These are phyloP conservation scores for Waitea zeae DNA, from an alignment of 1,284 basidiomycete genomes.

Conservation along the genomic window DNA sequence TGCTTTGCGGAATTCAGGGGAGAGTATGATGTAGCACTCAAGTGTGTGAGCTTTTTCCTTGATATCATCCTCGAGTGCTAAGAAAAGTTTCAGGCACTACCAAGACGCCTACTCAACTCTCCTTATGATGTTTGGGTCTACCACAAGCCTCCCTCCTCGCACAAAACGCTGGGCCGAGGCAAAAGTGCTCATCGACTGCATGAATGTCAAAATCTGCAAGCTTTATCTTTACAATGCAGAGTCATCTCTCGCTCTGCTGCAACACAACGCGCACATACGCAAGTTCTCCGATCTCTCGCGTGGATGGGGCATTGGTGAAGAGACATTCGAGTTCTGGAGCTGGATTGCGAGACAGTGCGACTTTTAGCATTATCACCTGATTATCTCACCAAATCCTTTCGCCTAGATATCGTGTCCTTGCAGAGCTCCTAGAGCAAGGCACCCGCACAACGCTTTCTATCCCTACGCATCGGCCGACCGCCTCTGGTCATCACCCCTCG, in stretches of 20 bases:
- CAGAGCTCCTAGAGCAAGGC: slow-evolving; percentile 76
- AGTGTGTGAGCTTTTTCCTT: slow-evolving; percentile 25
- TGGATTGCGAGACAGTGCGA: slow-evolving; percentile 87
- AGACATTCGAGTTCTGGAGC: slow-evolving; percentile 94
- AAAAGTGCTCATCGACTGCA: slow-evolving; percentile 87
- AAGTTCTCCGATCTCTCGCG: slow-evolving; percentile 79
- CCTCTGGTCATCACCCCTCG: slow-evolving; percentile 7
- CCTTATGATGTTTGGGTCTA: slow-evolving; percentile 75
- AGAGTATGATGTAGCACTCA: slow-evolving; percentile 78
- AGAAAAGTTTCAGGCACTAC: slow-evolving; percentile 48
- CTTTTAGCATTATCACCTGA: slow-evolving; percentile 2
- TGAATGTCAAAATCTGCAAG: slow-evolving; percentile 78
- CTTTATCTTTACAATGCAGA: slow-evolving; percentile 82
- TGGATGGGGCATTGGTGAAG: slow-evolving; percentile 94
- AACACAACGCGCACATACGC: slow-evolving; percentile 72
- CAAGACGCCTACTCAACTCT: slow-evolving; percentile 79
- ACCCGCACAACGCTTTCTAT: slow-evolving; percentile 50
- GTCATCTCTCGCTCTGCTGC: slow-evolving; percentile 56
- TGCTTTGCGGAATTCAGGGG: slow-evolving; percentile 89
- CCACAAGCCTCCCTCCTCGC: slow-evolving; percentile 71
- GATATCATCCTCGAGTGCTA: background rate
- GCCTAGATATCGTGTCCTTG: slow-evolving; percentile 72
- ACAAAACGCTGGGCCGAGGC: slow-evolving; percentile 98
- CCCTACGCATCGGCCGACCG: slow-evolving; percentile 28
- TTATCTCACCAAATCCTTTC: background rate